A percentile compares a stretch with the other conserved stretches of the same genome.
These are phyloP conservation scores for Leccinum fibrillosum DNA, from an alignment of 768 basidiomycete genomes.

Conservation along the genomic window DNA sequence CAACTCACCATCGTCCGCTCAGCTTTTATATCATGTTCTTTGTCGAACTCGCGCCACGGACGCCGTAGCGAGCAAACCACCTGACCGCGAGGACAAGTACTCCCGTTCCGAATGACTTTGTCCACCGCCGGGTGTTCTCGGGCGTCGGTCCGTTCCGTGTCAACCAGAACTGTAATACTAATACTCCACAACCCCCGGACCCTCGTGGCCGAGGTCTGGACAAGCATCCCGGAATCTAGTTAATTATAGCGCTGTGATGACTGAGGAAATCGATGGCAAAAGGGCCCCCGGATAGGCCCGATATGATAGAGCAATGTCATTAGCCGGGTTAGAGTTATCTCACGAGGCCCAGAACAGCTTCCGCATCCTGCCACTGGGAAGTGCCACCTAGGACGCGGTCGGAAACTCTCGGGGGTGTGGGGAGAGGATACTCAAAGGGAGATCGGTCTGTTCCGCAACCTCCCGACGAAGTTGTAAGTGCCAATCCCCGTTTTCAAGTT, in stretches of 20 bases:
- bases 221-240: background rate
- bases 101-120: background rate
- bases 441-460: background rate
- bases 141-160: background rate
- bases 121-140: constrained; percentile 8
- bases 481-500: too few relatives aligned
- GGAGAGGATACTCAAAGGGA: background rate
- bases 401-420: constrained; percentile 10
- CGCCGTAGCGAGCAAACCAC: background rate
- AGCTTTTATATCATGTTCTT: constrained; percentile 19
- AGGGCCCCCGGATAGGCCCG: background rate
- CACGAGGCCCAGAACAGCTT: constrained; percentile 1
- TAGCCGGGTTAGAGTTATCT: background rate
- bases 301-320: background rate
- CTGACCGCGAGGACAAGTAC: background rate
- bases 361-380: background rate
- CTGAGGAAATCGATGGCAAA: background rate
- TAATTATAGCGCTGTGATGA: constrained; percentile 2
- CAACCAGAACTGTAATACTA: background rate
- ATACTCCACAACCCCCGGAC: background rate
- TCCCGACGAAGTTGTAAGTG: background rate
- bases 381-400: background rate
- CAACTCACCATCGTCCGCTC: background rate
- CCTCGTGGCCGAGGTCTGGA: background rate
- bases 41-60: background rate